Evolutionary conservation across 805 yeast species (phyloP), one percentile per base, ranked within the genome.

Genomic region (Yarrowia yakushimensis): DNA sequence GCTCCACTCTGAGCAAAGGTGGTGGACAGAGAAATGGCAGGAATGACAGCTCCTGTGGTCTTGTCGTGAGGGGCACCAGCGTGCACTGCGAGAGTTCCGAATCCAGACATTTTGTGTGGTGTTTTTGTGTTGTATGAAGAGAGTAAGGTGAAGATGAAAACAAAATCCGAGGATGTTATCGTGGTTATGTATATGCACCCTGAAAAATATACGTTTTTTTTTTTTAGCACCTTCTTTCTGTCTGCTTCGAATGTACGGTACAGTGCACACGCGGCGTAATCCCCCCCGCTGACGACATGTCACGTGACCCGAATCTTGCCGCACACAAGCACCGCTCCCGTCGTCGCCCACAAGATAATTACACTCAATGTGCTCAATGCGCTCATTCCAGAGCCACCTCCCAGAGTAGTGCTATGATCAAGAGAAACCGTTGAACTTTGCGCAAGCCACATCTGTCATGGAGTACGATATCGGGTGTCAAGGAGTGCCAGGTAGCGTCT

Each of bases 51-150:
- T 65, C 96, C 96, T 64, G 94, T 89, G 66, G 74, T 72, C 46
- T 85, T 82, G 70, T 86, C 90, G 66, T 84, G 84, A 42, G 79
- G 80, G 17, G 91, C 81, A 67, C 96, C 96, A 30, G 88, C 87
- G 76, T 89, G 96, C 69, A 89, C 87, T 63, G 96, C 96, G 70
- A 80, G 81, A 61, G 96, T 90, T 64, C 87, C 92, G 71, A 89
- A 89, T 15, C 61, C 61, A 55, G 61, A 55, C 61, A 55, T 55
- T 55, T 34, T 41, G 60, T 37, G 34, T 12, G 13, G 25, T 25
- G 23, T 34, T 11, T 18, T 37, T 1, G 27, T 20, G 43, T n/a
- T n/a, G n/a, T n/a, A n/a, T n/a, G n/a, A n/a, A n/a, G n/a, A n/a
- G n/a, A n/a, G n/a, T n/a, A n/a, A n/a, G n/a, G n/a, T n/a, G n/a